Conservation (phyloP, 202 grass and related monocot genomes). For the Saccharum hybrid region DNA sequence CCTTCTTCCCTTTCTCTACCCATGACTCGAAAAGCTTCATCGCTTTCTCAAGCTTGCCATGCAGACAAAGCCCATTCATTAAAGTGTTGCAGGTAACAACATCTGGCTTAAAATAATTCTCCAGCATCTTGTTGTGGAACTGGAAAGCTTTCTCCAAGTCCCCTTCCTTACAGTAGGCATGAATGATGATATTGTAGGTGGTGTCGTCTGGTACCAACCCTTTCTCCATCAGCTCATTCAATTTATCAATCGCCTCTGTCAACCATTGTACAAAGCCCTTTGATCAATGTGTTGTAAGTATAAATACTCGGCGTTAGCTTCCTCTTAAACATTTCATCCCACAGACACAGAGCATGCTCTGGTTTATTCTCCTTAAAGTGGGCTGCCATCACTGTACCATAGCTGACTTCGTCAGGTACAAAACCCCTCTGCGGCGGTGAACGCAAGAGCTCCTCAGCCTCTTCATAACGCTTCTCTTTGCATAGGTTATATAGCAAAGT, state of each 20-base stretch:
- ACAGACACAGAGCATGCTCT: constrained; percentile 67
- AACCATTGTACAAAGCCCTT: constrained; percentile 65
- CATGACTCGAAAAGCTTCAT: constrained; percentile 84
- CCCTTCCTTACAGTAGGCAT: constrained; percentile 85
- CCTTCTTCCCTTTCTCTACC: constrained; percentile 86
- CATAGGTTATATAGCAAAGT: constrained; percentile 78
- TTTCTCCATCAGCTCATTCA: constrained; percentile 79
- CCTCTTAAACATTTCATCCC: constrained; percentile 83
- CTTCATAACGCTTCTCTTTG: constrained; percentile 80
- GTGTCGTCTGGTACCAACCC: constrained; percentile 85
- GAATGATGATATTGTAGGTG: constrained; percentile 91
- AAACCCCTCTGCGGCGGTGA: constrained; percentile 73
- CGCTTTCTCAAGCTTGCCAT: constrained; percentile 82
- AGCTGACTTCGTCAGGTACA: constrained; percentile 86
- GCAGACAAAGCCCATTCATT: constrained; percentile 75
- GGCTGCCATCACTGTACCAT: constrained; percentile 79
- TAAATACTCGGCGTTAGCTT: constrained; percentile 69
- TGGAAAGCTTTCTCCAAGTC: constrained; percentile 94
- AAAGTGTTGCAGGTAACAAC: constrained; percentile 92
- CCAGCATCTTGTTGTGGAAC: constrained; percentile 96
- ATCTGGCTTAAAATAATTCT: constrained; percentile 91
- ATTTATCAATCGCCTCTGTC: constrained; percentile 71
- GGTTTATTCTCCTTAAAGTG: constrained; percentile 81
- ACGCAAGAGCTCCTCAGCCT: constrained; percentile 66
- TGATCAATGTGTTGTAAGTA: constrained; percentile 93